Conservation (phyloP, 495 filamentous ascomycete genomes). For the Jackrogersella minutella region DNA sequence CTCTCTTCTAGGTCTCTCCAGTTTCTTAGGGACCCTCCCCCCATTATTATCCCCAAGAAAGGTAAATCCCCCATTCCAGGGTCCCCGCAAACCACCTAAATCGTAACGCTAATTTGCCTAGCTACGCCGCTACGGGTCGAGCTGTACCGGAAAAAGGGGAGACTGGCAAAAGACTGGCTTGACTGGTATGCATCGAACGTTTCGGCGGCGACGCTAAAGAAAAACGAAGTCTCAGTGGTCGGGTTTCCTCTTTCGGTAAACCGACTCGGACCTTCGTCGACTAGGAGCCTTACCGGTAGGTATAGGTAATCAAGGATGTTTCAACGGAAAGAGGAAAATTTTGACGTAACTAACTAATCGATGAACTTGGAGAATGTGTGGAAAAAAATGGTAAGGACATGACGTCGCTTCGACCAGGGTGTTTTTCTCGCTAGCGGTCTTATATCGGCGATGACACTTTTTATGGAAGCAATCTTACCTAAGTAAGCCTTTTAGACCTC, state of each 20-base stretch:
- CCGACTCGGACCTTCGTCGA: neutral
- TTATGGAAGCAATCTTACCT: neutral
- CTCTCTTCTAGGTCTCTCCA: neutral
- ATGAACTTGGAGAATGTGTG: slow-evolving; percentile 9
- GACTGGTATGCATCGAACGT: slow-evolving; percentile 12
- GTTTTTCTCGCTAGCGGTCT: slow-evolving; percentile 26
- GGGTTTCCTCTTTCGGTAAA: slow-evolving; percentile 26
- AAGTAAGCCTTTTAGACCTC: too few species aligned
- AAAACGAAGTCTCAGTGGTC: slow-evolving; percentile 12
- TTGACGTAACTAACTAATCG: slow-evolving; percentile 37
- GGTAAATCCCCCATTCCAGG: neutral
- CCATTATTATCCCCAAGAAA: slow-evolving; percentile 2
- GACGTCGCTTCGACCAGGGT: slow-evolving; percentile 26
- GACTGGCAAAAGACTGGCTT: neutral
- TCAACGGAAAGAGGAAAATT: slow-evolving; percentile 8
- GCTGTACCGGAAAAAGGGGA: slow-evolving; percentile 17
- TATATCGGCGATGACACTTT: slow-evolving; percentile 33
- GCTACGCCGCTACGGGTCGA: neutral
- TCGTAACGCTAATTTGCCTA: neutral
- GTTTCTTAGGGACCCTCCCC: slow-evolving; percentile 1
- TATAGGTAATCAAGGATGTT: slow-evolving; percentile 24
- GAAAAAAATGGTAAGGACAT: slow-evolving; percentile 30
- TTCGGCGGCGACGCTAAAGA: slow-evolving; percentile 24
- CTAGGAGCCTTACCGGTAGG: slow-evolving; percentile 9
- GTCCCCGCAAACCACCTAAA: slow-evolving; percentile 21